These are phyloP conservation scores for Paragyromitra xinjiangensis DNA, from an alignment of 495 filamentous ascomycete genomes.

Conservation along the genomic window DNA sequence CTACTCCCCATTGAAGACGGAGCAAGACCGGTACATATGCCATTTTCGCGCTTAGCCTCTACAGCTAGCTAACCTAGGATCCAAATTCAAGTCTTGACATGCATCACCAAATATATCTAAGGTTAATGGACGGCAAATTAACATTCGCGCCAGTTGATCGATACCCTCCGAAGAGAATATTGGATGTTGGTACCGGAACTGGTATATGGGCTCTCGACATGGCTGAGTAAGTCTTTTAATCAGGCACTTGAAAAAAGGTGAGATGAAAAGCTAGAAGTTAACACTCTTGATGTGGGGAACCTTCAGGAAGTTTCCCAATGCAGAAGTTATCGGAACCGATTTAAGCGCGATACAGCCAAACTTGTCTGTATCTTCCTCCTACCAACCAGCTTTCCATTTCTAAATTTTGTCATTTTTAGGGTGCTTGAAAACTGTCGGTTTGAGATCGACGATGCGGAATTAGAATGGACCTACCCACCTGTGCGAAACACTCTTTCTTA, in stretches of 20 bases:
- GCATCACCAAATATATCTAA: slow-evolving; percentile 53
- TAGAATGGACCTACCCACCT: slow-evolving; percentile 58
- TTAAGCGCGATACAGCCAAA: slow-evolving; percentile 51
- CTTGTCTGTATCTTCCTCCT: slow-evolving; percentile 24
- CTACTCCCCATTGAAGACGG: slow-evolving; percentile 15
- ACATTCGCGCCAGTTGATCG: slow-evolving; percentile 36
- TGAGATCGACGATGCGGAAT: slow-evolving; percentile 67
- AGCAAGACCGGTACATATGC: slow-evolving; percentile 47
- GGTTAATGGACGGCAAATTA: slow-evolving; percentile 39
- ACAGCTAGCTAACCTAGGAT: slow-evolving; percentile 11
- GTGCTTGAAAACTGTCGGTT: slow-evolving; percentile 67
- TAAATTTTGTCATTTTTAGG: slow-evolving; percentile 42
- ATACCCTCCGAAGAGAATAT: slow-evolving; percentile 35
- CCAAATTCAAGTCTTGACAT: slow-evolving; percentile 53
- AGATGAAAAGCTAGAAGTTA: slow-evolving; percentile 12
- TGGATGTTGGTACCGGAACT: slow-evolving; percentile 58
- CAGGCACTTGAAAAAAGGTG: neutral
- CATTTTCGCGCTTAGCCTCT: neutral
- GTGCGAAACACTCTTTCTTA: neutral
- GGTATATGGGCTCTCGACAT: slow-evolving; percentile 57
- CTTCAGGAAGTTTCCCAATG: slow-evolving; percentile 34
- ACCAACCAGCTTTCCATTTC: neutral
- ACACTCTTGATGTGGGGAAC: slow-evolving; percentile 1
- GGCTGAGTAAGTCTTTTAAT: slow-evolving; percentile 47
- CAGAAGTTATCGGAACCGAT: slow-evolving; percentile 49